A percentile compares a stretch with the other conserved stretches of the same genome.
These are phyloP conservation scores for Fonsecaea erecta DNA, from an alignment of 2,329 filamentous ascomycete genomes.

Conservation along the genomic window DNA sequence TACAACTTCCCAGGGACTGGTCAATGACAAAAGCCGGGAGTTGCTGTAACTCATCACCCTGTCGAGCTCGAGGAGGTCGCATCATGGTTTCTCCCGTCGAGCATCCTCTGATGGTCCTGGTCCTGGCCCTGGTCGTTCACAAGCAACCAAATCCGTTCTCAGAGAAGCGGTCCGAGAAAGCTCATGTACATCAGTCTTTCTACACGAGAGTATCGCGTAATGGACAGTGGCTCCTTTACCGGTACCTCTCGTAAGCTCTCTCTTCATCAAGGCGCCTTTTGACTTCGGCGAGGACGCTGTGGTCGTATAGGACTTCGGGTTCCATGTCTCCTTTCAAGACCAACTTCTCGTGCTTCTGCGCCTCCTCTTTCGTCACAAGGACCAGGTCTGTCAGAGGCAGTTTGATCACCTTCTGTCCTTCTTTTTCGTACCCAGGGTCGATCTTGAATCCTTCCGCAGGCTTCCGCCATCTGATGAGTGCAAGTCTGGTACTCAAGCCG, in stretches of 20 bases:
- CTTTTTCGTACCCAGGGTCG: constrained; percentile 62
- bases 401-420: constrained; percentile 77
- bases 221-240: constrained; percentile 39
- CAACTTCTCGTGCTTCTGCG: constrained; percentile 75
- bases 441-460: constrained; percentile 64
- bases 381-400: constrained; percentile 74
- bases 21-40: neutral
- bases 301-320: constrained; percentile 75
- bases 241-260: constrained; percentile 57
- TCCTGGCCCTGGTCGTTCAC: no score
- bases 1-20: neutral
- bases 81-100: neutral
- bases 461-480: constrained; percentile 78
- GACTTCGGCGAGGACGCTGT: constrained; percentile 68
- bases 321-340: constrained; percentile 71
- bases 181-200: neutral
- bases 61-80: neutral
- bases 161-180: neutral
- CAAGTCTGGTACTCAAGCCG: constrained; percentile 76
- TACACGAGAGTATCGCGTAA: neutral
- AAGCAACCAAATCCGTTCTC: no score
- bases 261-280: constrained; percentile 71
- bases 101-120: neutral
- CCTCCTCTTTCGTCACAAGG: constrained; percentile 90
- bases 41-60: neutral